Percentiles rank a stretch among this genome's conserved stretches.
Evolutionary conservation across 352 stramenopile genomes (phyloP).

Genomic region (Globisporangium viniferum): DNA sequence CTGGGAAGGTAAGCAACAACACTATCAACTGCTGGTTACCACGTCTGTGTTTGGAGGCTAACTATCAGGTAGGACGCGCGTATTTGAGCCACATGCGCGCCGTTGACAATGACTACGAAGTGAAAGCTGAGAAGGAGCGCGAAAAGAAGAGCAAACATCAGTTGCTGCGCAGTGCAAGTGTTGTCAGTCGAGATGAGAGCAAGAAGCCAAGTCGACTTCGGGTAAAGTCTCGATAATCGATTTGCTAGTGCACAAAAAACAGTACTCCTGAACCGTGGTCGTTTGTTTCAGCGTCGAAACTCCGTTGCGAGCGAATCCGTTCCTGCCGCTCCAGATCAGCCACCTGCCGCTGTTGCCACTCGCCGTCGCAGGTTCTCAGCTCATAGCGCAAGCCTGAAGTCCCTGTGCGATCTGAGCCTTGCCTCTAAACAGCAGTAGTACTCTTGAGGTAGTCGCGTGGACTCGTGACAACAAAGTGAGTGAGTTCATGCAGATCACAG

Average conservation of each 20-base stretch:
- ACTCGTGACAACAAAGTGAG: neutral
- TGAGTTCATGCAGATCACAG: neutral
- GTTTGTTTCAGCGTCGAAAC: conserved; percentile 9
- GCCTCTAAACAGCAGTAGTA: neutral
- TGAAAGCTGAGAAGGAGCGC: conserved; percentile 17
- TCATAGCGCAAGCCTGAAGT: neutral
- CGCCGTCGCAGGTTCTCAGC: conserved; percentile 12
- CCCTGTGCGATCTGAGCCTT: neutral
- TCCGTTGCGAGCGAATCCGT: conserved; percentile 12
- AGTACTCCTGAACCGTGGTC: neutral
- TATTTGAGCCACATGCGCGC: conserved; percentile 35
- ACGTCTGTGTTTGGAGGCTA: neutral
- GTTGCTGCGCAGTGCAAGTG: conserved; percentile 5
- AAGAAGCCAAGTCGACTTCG: conserved; percentile 12
- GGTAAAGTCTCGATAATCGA: conserved; percentile 2
- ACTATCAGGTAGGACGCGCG: conserved; percentile 17
- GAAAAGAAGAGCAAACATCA: conserved; percentile 9
- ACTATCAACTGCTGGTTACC: neutral
- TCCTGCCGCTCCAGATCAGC: neutral
- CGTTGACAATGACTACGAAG: conserved; percentile 22
- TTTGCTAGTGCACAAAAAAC: neutral
- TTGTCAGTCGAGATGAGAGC: conserved; percentile 1
- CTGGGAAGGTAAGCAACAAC: conserved; percentile 31
- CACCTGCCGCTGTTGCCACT: neutral
- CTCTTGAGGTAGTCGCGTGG: neutral